Evolutionary conservation across 768 basidiomycete species (phyloP).

Genomic region (Calvatia gigantea): DNA sequence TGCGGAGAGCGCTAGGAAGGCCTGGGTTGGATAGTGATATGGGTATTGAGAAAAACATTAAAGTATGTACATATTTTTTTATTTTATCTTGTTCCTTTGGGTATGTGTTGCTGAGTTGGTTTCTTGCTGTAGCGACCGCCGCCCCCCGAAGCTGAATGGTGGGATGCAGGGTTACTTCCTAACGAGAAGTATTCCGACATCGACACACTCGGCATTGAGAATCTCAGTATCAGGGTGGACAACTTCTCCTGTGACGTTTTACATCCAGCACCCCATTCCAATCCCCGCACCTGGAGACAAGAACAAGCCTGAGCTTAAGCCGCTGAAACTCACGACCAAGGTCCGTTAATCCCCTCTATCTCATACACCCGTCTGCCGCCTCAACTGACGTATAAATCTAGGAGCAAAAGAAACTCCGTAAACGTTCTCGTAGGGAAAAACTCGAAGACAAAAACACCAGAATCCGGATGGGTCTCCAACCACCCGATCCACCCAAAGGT

Average conservation of each 20-base stretch:
- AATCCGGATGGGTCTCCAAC: constrained; percentile 92
- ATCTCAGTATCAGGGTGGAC: constrained; percentile 59
- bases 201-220: constrained; percentile 42
- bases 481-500: constrained; percentile 96
- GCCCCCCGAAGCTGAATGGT: constrained; percentile 95
- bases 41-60: constrained; percentile 84
- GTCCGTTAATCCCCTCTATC: constrained; percentile 26
- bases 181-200: constrained; percentile 80
- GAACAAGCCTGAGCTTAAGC: constrained; percentile 72
- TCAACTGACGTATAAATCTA: constrained; percentile 19
- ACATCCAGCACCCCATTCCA: constrained; percentile 96
- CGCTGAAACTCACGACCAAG: constrained; percentile 92
- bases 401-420: constrained; percentile 98
- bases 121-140: constrained; percentile 56
- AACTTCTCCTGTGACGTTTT: constrained; percentile 82
- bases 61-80: constrained; percentile 43
- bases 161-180: constrained; percentile 87
- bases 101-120: not conserved
- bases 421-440: constrained; percentile 82
- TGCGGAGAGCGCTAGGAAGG: constrained; percentile 88
- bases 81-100: not conserved
- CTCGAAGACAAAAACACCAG: constrained; percentile 93
- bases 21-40: constrained; percentile 93
- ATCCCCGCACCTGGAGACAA: constrained; percentile 91
- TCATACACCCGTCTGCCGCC: not conserved